Conservation (phyloP, 805 yeast species). For the Schwanniomyces yamadae region DNA sequence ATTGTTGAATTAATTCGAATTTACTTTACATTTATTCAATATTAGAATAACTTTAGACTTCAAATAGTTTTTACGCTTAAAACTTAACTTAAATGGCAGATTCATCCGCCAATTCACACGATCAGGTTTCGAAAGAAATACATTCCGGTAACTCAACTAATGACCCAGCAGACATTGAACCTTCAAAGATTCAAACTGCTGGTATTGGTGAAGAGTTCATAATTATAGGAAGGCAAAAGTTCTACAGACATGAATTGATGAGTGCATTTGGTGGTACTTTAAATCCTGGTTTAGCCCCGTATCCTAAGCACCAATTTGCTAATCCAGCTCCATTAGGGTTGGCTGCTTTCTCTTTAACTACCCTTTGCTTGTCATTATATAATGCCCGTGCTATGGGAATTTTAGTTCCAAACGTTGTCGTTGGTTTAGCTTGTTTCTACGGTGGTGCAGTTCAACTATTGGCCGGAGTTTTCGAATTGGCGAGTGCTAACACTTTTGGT, state of each 20-base stretch:
- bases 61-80: too few species aligned
- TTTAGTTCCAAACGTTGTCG: conserved; percentile 50
- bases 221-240: conserved; percentile 33
- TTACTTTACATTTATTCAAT: too few species aligned
- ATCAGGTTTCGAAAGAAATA: conserved; percentile 15
- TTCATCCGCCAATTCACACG: conserved; percentile 15
- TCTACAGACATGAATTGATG: conserved; percentile 40
- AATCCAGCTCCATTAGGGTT: conserved; percentile 72
- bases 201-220: conserved; percentile 39
- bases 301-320: conserved; percentile 58
- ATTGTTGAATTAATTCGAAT: too few species aligned
- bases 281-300: conserved; percentile 34
- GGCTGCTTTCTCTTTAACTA: conserved; percentile 61
- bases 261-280: conserved; percentile 39
- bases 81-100: conserved; percentile 7
- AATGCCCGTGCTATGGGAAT: conserved; percentile 61
- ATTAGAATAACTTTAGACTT: too few species aligned
- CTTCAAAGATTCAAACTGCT: conserved; percentile 24
- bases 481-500: conserved; percentile 65
- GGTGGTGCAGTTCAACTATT: conserved; percentile 62
- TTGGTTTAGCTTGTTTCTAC: conserved; percentile 60
- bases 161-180: too few species aligned
- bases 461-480: conserved; percentile 71
- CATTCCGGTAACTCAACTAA: conserved; percentile 1
- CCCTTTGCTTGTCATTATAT: conserved; percentile 57